Evolutionary conservation across 116 monocot genomes (phyloP).

Genomic region (Zostera marina): DNA sequence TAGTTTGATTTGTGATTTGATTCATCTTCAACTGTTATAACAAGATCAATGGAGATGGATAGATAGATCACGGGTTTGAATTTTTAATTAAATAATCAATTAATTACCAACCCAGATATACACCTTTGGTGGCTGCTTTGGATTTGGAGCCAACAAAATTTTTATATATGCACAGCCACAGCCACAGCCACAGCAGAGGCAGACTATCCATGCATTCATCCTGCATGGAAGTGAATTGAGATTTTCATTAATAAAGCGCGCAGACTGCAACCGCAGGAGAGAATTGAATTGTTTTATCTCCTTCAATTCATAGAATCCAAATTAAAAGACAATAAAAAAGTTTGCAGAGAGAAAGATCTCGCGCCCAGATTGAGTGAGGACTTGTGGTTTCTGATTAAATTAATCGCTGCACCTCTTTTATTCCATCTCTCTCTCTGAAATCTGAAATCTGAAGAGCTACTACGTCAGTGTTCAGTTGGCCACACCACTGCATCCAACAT

Average conservation of each 20-base stretch:
- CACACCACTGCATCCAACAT: slow-evolving; percentile 9
- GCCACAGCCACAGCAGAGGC: not conserved
- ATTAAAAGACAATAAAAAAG: too few relatives aligned
- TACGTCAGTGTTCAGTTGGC: slow-evolving; percentile 4
- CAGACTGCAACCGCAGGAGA: too few relatives aligned
- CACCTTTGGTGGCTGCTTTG: too few relatives aligned
- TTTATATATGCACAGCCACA: not conserved
- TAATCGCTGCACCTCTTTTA: not conserved
- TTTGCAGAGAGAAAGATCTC: not conserved
- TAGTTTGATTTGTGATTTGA: not conserved
- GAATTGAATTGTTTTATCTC: too few relatives aligned
- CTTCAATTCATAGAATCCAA: too few relatives aligned
- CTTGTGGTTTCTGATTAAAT: too few relatives aligned
- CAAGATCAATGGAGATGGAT: not conserved
- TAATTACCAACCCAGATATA: too few relatives aligned
- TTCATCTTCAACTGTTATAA: too few relatives aligned
- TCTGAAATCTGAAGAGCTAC: slow-evolving; percentile 11
- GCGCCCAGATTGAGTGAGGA: slow-evolving; percentile 3
- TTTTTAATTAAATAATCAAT: too few relatives aligned
- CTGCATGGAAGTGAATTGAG: not conserved
- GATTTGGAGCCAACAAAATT: not conserved
- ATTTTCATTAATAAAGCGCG: too few relatives aligned
- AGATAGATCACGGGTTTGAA: too few relatives aligned
- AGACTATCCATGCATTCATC: slow-evolving; percentile 2
- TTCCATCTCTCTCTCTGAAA: slow-evolving; percentile 5